Evolutionary conservation across 345 rosid genomes (phyloP).

Genomic region (Microcos paniculata): DNA sequence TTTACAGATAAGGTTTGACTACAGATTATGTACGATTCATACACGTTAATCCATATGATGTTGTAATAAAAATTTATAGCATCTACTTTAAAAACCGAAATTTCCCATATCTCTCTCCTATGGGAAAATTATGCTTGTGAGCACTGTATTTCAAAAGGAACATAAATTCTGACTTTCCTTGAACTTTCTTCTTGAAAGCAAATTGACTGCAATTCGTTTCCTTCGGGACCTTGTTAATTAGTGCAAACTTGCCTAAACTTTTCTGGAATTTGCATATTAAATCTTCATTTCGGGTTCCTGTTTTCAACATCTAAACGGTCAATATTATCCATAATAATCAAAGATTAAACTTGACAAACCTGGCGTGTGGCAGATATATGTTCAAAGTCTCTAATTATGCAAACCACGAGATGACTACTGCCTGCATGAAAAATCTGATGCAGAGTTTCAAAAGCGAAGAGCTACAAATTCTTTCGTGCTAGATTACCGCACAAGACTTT

Average conservation of each 20-base stretch:
- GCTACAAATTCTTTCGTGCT: slow-evolving; percentile 4
- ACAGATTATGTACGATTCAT: neutral
- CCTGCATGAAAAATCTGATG: neutral
- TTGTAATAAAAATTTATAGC: too few species aligned
- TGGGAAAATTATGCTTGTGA: too few species aligned
- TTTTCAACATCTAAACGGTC: neutral
- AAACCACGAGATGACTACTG: neutral
- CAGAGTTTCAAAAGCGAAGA: slow-evolving; percentile 7
- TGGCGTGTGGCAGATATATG: neutral
- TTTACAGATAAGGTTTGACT: neutral
- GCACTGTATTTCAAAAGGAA: neutral
- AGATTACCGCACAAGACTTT: neutral
- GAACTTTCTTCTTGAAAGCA: neutral
- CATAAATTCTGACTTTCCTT: slow-evolving; percentile 2
- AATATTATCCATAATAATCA: neutral
- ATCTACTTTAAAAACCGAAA: too few species aligned
- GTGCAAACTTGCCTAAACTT: slow-evolving; percentile 24
- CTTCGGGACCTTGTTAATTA: neutral
- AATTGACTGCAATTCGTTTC: neutral
- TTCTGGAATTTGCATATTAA: neutral
- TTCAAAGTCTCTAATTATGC: slow-evolving; percentile 20
- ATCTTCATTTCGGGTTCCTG: neutral
- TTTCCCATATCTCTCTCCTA: too few species aligned
- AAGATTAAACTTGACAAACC: neutral
- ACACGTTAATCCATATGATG: too few species aligned